Evolutionary conservation across 2,329 filamentous ascomycete species (phyloP).

Genomic region (Dichotomopilus funicola): DNA sequence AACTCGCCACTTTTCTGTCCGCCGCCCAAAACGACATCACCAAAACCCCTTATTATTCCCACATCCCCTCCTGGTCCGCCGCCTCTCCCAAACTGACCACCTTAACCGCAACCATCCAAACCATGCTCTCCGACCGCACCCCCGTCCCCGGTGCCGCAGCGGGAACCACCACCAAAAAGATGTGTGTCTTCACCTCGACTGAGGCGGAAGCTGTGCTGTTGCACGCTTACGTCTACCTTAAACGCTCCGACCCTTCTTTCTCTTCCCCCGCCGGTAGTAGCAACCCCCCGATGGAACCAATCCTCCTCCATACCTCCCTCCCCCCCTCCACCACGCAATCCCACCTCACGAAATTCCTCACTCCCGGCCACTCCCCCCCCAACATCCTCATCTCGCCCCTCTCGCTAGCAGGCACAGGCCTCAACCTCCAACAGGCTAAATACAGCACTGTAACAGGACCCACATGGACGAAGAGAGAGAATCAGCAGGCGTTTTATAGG

Average conservation of each 20-base stretch:
- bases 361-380: conserved; percentile 14
- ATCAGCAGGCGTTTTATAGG: conserved; percentile 20
- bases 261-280: no score
- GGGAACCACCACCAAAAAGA: conserved; percentile 13
- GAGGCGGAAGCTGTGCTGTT: conserved; percentile 18
- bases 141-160: conserved; percentile 10
- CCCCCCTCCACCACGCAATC: neutral
- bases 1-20: conserved; percentile 6
- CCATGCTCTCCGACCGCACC: conserved; percentile 19
- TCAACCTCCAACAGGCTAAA: conserved; percentile 20
- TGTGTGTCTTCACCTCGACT: conserved; percentile 17
- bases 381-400: conserved; percentile 20
- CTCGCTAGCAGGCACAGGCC: conserved; percentile 18
- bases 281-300: conserved; percentile 14
- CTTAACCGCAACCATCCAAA: conserved; percentile 11
- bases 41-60: conserved; percentile 12
- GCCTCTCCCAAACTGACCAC: conserved; percentile 17
- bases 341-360: conserved; percentile 13
- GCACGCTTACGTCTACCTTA: conserved; percentile 9
- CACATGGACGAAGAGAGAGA: conserved; percentile 19
- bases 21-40: conserved; percentile 4
- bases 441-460: conserved; percentile 19
- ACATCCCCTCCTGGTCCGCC: conserved; percentile 17
- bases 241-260: neutral
- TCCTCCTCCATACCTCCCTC: conserved; percentile 10